Base-by-base conservation (phyloP, 2,329 filamentous ascomycete species). In the Sporothrix inflata region DNA sequence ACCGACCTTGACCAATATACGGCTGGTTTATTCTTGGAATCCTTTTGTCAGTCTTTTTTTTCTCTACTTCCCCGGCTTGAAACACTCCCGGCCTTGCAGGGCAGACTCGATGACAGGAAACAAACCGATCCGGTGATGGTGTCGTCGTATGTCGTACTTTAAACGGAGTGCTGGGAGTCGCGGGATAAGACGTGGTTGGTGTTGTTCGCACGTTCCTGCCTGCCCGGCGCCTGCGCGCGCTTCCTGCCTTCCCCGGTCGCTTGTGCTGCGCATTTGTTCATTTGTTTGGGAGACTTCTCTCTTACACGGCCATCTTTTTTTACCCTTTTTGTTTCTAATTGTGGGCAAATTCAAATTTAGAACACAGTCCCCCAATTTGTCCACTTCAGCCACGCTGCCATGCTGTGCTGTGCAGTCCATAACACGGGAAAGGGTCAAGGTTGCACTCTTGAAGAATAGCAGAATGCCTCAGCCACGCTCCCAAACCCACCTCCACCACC, bases 311-410 rank as follows among this genome's bases (percentile, higher is more conserved):
- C 8, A 8, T 42, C 49, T 40, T 24, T 55, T 47, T 70, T 60
- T 60, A 38, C 51, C 40, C 53, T 34, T 45, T 42, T 11, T 60
- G 40, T 47, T 47, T 34, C 49, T 42, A 69, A 61, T 47, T 47
- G 53, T 55, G 68, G 53, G 68, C 68, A 49, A 27, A 49, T 60
- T 55, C 66, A 69, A 69, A 69, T 55, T 55, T 69, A 69, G 66
- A 69, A 69, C 66, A 57, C 34, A n/a, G 30, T 61, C 24, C n/a
- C 57, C 34, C 34, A 4, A 67, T 49, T 38, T 42, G 34, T 27
- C 67, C 38, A 12, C 51, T 57, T 51, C 51, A 57, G 51, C 51
- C 51, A 60, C 51, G 45, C 65, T 38, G 45, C 16, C 42, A 19
- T 45, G 12, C 61, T 47, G 7, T 30, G 42, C 40, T 47, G 61